phyloP scores from a whole-genome alignment of 345 rosid species.

The Excoecaria agallocha region DNA sequence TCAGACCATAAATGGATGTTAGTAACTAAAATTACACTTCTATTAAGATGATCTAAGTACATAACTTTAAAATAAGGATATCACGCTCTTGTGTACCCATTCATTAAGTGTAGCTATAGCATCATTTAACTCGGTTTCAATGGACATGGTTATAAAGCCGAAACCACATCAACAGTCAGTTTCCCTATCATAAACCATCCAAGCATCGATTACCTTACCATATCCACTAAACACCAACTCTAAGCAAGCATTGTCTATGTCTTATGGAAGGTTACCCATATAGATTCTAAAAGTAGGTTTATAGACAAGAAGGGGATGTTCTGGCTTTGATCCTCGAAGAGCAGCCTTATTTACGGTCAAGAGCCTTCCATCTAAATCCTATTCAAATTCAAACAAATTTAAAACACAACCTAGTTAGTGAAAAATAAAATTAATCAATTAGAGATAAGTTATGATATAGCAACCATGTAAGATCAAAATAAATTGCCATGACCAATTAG shows the following conservation, averaged over 20 bases:
- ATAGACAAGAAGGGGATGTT: slow-evolving; percentile 53
- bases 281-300: slow-evolving; percentile 58
- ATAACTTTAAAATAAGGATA: neutral
- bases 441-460: neutral
- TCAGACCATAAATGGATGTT: neutral
- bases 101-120: slow-evolving; percentile 94
- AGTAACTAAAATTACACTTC: neutral
- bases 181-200: slow-evolving; percentile 78
- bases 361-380: slow-evolving; percentile 75
- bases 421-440: neutral
- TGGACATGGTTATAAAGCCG: slow-evolving; percentile 83
- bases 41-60: neutral
- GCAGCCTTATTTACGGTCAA: slow-evolving; percentile 85
- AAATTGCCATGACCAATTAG: too few relatives aligned
- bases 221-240: slow-evolving; percentile 84
- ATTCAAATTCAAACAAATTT: slow-evolving; percentile 16
- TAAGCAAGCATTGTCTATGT: slow-evolving; percentile 62
- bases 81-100: slow-evolving; percentile 46
- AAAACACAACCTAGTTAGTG: slow-evolving; percentile 3
- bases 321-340: slow-evolving; percentile 69
- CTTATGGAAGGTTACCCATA: slow-evolving; percentile 89
- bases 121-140: slow-evolving; percentile 69
- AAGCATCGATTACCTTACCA: slow-evolving; percentile 79
- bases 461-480: neutral
- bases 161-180: slow-evolving; percentile 93